A percentile compares a stretch with the other conserved stretches of the same genome.
Evolutionary conservation across 139 green algal species (phyloP).

Genomic region (Zygnema cylindricum): DNA sequence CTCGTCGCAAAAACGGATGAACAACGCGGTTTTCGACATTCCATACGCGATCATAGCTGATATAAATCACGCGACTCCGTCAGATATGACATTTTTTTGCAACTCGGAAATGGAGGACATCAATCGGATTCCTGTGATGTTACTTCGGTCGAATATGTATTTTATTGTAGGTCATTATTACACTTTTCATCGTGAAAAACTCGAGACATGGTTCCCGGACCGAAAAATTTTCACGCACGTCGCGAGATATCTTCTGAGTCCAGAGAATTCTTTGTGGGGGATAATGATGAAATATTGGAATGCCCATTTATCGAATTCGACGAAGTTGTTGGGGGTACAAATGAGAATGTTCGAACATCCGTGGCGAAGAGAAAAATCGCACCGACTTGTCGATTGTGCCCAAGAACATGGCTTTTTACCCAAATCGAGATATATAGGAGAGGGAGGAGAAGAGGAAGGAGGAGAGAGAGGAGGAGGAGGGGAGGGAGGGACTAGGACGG

Average conservation of each 20-base stretch:
- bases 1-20: not conserved
- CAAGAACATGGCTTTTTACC: not conserved
- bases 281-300: not conserved
- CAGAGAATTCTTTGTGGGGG: conserved; percentile 20
- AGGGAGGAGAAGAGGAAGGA: not conserved
- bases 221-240: conserved; percentile 19
- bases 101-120: not conserved
- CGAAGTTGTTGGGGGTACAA: conserved; percentile 11
- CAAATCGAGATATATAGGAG: not conserved
- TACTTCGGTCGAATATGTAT: conserved; percentile 16
- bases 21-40: not conserved
- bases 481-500: not conserved
- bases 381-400: not conserved
- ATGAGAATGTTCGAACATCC: not conserved
- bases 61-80: not conserved
- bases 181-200: not conserved
- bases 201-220: conserved; percentile 29
- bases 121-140: not conserved
- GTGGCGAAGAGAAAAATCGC: not conserved
- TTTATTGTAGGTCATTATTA: conserved; percentile 17
- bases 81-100: conserved; percentile 26
- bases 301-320: not conserved
- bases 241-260: conserved; percentile 22
- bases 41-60: not conserved
- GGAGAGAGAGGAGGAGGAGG: not conserved